Base-by-base conservation (phyloP, 176 grass and related monocot species). In the Chloris gayana region DNA sequence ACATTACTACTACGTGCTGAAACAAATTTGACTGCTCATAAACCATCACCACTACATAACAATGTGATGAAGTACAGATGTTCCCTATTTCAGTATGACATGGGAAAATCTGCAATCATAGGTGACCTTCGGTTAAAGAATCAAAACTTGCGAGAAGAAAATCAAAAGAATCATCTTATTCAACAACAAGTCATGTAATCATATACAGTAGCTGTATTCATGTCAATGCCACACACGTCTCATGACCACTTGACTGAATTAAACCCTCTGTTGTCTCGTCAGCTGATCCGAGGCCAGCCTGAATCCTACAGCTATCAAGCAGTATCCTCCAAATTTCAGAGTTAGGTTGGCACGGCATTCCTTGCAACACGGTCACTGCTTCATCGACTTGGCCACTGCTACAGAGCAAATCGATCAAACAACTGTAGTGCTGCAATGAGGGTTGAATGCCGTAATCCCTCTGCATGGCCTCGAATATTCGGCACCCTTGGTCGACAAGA, bases 331-430 rank as follows among this genome's bases (percentile, higher is more conserved):
- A 92, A 14, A 89, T 45, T 37, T 64, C 71, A 53, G 64, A 44
- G 54, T 89, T 70, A 61, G 90, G 76, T 64, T 51, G 42, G 24
- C 73, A 89, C 14, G 83, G 86, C 90, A 86, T 86, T 12, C 47
- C 65, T 24, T 31, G 54, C 18, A 84, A 35, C 79, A 86, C 65
- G 0, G 26, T 1, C 72, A 80, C 54, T 7, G 79, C 90, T 69
- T 80, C 87, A 22, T 87, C 80, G 9, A 92, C 54, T 22, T 47
- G 65, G 17, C 72, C 83, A 9, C 26, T 61, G 1, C 80, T 62
- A 51, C 71, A 89, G 11, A 92, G 83, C 80, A 92, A 13, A 71
- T 89, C 90, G n/a, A 86, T 76, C 65, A 86, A 53, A 65, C 75
- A 89, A 17, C 83, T 58, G 8, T 76, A 83, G 64, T 88, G 86